Evolutionary conservation across 2,329 filamentous ascomycete genomes (phyloP).

Genomic region (Chaetothyriales sp.): DNA sequence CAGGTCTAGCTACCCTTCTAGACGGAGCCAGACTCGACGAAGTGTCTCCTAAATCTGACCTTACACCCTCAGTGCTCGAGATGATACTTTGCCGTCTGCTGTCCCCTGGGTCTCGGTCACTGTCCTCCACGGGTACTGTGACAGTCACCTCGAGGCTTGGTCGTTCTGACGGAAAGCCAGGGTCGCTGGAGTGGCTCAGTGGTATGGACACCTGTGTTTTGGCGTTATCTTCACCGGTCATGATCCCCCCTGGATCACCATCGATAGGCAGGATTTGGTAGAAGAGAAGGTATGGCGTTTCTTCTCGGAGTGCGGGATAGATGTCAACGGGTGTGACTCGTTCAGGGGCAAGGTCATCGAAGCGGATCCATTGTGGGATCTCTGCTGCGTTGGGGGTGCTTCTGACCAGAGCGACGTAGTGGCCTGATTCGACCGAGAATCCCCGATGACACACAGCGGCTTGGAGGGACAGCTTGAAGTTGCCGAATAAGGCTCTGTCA

Average conservation of each 20-base stretch:
- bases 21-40: not conserved
- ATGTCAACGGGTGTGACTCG: slow-evolving; percentile 68
- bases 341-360: slow-evolving; percentile 68
- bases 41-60: not conserved
- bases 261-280: slow-evolving; percentile 87
- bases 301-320: slow-evolving; percentile 61
- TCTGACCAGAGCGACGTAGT: slow-evolving; percentile 78
- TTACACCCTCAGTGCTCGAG: slow-evolving; percentile 19
- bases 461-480: slow-evolving; percentile 85
- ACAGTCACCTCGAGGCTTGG: slow-evolving; percentile 26
- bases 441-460: slow-evolving; percentile 88
- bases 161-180: slow-evolving; percentile 18
- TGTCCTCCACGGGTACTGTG: slow-evolving; percentile 19
- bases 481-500: slow-evolving; percentile 58
- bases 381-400: slow-evolving; percentile 42
- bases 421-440: slow-evolving; percentile 70
- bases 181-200: slow-evolving; percentile 11
- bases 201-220: slow-evolving; percentile 9
- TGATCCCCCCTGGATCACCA: slow-evolving; percentile 39
- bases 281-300: slow-evolving; percentile 88
- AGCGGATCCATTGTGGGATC: slow-evolving; percentile 72
- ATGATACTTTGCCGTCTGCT: slow-evolving; percentile 20
- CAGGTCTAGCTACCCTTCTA: not conserved
- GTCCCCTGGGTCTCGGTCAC: slow-evolving; percentile 11
- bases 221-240: slow-evolving; percentile 22